Conservation (phyloP, 2,329 filamentous ascomycete species). For the Cercospora sp. region DNA sequence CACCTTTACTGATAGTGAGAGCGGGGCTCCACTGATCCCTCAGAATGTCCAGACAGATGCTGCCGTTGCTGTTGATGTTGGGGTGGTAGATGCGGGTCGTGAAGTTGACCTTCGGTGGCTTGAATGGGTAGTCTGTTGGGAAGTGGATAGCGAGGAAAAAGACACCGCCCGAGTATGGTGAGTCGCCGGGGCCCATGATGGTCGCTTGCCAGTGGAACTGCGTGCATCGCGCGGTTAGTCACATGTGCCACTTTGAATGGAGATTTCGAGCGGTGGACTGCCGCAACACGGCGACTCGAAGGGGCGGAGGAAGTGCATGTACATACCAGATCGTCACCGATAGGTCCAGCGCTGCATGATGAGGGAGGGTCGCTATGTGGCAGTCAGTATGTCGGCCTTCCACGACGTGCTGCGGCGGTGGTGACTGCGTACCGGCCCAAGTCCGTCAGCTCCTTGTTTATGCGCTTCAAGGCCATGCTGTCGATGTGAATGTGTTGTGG, state of each 20-base stretch:
- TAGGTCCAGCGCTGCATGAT: conserved; percentile 95
- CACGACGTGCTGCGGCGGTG: neutral
- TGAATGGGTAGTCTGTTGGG: conserved; percentile 99
- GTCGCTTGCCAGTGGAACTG: conserved; percentile 99
- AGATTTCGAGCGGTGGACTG: conserved; percentile 9
- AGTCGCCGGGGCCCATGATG: conserved; percentile 98
- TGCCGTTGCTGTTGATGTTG: conserved; percentile 99
- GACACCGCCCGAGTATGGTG: conserved; percentile 95
- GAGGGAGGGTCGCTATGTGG: conserved; percentile 85
- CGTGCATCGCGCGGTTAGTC: conserved; percentile 22
- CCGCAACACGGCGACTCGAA: conserved; percentile 12
- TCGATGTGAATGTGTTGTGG: conserved; percentile 13
- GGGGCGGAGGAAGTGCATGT: conserved; percentile 14
- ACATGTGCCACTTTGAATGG: conserved; percentile 13
- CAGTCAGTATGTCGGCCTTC: conserved; percentile 37
- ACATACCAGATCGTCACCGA: conserved; percentile 96
- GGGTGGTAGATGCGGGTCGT: conserved; percentile 99
- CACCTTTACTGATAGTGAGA: conserved; percentile 97
- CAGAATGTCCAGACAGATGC: conserved; percentile 97
- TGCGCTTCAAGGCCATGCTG: conserved; percentile 83
- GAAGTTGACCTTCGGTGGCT: conserved; percentile 99
- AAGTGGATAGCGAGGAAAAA: conserved; percentile 99
- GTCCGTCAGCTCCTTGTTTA: conserved; percentile 87
- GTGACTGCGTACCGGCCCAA: conserved; percentile 69
- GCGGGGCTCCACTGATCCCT: conserved; percentile 99